Evolutionary conservation across 2,329 filamentous ascomycete species (phyloP).

Genomic region (Paracorniculantispora psalliotae): DNA sequence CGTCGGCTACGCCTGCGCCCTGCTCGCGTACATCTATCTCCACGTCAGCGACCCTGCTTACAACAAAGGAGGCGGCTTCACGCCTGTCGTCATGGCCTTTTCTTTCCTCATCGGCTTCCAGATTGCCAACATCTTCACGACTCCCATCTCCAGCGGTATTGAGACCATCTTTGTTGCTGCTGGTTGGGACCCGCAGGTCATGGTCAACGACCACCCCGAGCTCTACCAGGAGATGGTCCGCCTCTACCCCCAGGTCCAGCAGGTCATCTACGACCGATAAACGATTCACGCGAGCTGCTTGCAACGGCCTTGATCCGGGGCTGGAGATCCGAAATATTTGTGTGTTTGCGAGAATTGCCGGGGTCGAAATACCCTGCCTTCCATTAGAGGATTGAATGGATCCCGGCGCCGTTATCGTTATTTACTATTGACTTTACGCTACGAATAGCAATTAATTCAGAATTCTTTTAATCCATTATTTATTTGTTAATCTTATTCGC

Average conservation of each 20-base stretch:
- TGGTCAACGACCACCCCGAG: constrained; percentile 76
- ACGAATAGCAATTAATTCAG: neutral
- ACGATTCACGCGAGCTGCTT: neutral
- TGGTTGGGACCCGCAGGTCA: constrained; percentile 64
- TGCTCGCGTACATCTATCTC: constrained; percentile 84
- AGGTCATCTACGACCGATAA: constrained; percentile 52
- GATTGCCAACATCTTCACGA: constrained; percentile 84
- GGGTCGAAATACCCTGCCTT: neutral
- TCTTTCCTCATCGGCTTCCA: constrained; percentile 87
- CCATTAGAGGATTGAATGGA: neutral
- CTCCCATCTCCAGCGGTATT: constrained; percentile 80
- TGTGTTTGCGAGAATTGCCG: neutral
- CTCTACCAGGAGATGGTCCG: constrained; percentile 73
- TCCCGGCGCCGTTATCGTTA: neutral
- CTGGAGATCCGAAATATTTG: neutral
- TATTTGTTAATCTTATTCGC: neutral
- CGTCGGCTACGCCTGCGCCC: constrained; percentile 74
- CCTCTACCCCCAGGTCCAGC: constrained; percentile 79
- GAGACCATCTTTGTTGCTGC: constrained; percentile 86
- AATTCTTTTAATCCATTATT: neutral
- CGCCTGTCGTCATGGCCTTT: constrained; percentile 75
- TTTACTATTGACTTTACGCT: neutral
- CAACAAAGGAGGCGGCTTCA: constrained; percentile 64
- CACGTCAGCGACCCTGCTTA: constrained; percentile 75
- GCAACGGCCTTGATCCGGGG: neutral